phyloP scores from a whole-genome alignment of 2,329 filamentous ascomycete genomes.

The Microdochium nivale region DNA sequence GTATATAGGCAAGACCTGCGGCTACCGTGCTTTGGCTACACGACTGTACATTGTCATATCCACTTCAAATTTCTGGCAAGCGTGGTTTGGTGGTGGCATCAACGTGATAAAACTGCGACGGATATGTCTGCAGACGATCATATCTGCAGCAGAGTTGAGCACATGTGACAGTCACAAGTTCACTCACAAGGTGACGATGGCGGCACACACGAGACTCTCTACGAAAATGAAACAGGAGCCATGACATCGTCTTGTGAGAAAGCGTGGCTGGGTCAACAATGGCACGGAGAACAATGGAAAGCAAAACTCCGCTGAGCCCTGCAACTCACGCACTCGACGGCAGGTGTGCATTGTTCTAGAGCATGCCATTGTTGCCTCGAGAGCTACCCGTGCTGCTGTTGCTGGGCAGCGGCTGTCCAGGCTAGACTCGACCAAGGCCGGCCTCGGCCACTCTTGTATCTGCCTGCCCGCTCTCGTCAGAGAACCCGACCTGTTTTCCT shows the following conservation, averaged over 20 bases:
- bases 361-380: neutral
- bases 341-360: neutral
- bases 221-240: too few species aligned
- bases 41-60: neutral
- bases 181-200: too few species aligned
- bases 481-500: too few species aligned
- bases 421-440: neutral
- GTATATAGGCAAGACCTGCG: neutral
- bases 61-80: neutral
- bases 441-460: neutral
- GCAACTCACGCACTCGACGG: neutral
- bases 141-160: too few species aligned
- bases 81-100: neutral
- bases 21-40: neutral
- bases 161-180: too few species aligned
- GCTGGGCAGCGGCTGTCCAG: neutral
- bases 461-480: too few species aligned
- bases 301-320: neutral
- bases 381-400: neutral
- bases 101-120: neutral
- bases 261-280: neutral
- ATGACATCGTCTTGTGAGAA: too few species aligned
- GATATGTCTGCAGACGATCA: too few species aligned
- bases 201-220: too few species aligned
- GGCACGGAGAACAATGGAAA: neutral